A percentile compares a stretch with the other conserved stretches of the same genome.
These are phyloP conservation scores for Cryphonectria radicalis DNA, from an alignment of 2,329 filamentous ascomycete genomes.

Conservation along the genomic window DNA sequence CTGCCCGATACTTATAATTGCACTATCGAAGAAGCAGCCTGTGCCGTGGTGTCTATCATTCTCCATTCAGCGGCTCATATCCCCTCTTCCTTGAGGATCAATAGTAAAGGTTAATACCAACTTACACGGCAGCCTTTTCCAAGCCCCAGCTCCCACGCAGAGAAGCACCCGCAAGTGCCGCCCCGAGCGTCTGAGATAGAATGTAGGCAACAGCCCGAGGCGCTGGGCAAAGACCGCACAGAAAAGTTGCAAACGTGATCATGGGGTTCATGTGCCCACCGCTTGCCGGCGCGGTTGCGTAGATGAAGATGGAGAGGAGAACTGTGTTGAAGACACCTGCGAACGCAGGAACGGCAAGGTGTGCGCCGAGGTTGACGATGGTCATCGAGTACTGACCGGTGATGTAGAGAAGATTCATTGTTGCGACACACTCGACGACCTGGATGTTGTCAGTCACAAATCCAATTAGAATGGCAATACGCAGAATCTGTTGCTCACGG, in stretches of 20 bases:
- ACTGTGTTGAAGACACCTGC: constrained; percentile 45
- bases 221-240: constrained; percentile 52
- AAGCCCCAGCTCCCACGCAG: constrained; percentile 42
- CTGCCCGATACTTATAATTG: constrained; percentile 42
- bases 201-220: constrained; percentile 41
- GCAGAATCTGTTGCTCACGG: constrained; percentile 28
- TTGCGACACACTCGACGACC: constrained; percentile 37
- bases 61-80: background rate
- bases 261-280: constrained; percentile 58
- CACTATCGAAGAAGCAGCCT: constrained; percentile 44
- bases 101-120: background rate
- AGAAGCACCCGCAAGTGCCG: constrained; percentile 48
- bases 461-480: background rate
- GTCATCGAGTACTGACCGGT: constrained; percentile 39
- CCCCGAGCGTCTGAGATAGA: background rate
- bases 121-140: constrained; percentile 38
- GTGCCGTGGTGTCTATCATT: constrained; percentile 35
- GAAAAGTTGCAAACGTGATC: constrained; percentile 57
- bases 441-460: constrained; percentile 4
- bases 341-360: constrained; percentile 36
- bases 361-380: constrained; percentile 35
- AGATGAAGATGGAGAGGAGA: constrained; percentile 53
- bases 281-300: constrained; percentile 50
- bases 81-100: background rate
- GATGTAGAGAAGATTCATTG: constrained; percentile 37